A percentile compares a stretch with the other conserved stretches of the same genome.
Conservation (phyloP, 2,329 filamentous ascomycete species). For the Exophiala aquamarina region DNA sequence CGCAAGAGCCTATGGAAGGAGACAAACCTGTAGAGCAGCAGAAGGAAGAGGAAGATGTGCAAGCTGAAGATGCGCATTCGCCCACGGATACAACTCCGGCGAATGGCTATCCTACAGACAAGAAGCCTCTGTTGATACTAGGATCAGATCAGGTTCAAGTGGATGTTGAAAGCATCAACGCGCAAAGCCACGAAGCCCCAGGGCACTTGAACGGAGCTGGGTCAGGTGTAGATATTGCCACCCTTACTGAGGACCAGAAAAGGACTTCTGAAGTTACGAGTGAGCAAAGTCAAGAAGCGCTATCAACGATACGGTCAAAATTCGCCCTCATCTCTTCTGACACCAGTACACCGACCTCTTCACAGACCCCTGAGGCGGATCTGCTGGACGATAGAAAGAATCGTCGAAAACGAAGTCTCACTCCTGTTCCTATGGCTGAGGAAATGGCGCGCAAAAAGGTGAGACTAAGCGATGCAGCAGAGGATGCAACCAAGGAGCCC, state of each 20-base stretch:
- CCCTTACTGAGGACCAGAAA: background rate
- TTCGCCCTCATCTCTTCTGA: background rate
- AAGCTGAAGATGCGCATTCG: background rate
- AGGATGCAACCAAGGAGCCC: background rate
- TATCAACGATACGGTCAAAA: constrained; percentile 9
- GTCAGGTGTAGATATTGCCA: background rate
- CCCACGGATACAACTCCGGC: too few relatives aligned
- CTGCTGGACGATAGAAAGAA: constrained; percentile 59
- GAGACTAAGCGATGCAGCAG: constrained; percentile 39
- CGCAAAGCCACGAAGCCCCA: background rate
- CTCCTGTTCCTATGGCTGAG: constrained; percentile 57
- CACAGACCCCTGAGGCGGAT: constrained; percentile 28
- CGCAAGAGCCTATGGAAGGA: background rate
- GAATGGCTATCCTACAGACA: too few relatives aligned
- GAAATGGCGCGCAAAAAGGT: constrained; percentile 58
- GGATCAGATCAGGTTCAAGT: constrained; percentile 1
- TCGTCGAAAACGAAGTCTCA: constrained; percentile 66
- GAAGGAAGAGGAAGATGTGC: constrained; percentile 7
- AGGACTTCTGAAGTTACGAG: background rate
- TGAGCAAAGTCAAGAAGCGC: constrained; percentile 12
- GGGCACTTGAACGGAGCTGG: background rate
- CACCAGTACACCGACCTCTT: constrained; percentile 10
- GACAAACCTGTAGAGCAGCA: background rate
- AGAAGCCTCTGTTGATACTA: background rate
- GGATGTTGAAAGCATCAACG: constrained; percentile 1